These are phyloP conservation scores for Artemisia annua DNA, from an alignment of 129 eudicot species.

Conservation along the genomic window DNA sequence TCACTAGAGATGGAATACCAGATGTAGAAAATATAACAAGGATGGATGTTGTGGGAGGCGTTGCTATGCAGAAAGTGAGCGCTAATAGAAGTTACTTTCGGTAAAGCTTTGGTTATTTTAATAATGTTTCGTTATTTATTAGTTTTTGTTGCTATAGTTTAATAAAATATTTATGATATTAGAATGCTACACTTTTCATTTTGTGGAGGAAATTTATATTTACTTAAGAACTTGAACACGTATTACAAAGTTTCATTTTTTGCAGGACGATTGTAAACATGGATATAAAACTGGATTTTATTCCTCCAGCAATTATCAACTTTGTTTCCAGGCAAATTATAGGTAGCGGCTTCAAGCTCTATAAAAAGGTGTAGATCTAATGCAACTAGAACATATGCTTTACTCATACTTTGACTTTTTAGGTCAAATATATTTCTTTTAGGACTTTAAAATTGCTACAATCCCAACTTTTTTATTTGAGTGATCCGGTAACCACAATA, in stretches of 20 bases:
- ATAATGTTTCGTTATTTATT: too few species aligned
- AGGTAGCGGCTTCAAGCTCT: conserved; percentile 97
- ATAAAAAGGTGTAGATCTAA: conserved; percentile 70
- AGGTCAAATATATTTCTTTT: conserved; percentile 11
- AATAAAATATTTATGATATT: too few species aligned
- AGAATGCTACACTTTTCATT: not conserved
- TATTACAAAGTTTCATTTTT: conserved; percentile 10
- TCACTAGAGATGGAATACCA: conserved; percentile 68
- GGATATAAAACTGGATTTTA: conserved; percentile 86
- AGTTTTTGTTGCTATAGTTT: too few species aligned
- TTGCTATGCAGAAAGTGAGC: conserved; percentile 84
- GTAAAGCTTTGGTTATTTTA: conserved; percentile 27
- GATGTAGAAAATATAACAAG: conserved; percentile 69
- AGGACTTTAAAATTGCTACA: not conserved
- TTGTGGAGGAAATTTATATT: not conserved
- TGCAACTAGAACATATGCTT: conserved; percentile 15
- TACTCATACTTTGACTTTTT: conserved; percentile 20
- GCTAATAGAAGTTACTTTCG: conserved; percentile 76
- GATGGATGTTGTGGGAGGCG: conserved; percentile 85
- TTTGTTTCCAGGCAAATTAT: conserved; percentile 89
- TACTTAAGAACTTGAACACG: not conserved
- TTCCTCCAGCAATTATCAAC: conserved; percentile 90
- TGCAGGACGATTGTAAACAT: conserved; percentile 82
- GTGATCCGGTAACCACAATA: conserved; percentile 1
- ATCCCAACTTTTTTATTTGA: not conserved